A percentile compares a stretch with the other conserved stretches of the same genome.
Evolutionary conservation across 176 grass and related monocot genomes (phyloP).

Genomic region (Leersia perrieri): DNA sequence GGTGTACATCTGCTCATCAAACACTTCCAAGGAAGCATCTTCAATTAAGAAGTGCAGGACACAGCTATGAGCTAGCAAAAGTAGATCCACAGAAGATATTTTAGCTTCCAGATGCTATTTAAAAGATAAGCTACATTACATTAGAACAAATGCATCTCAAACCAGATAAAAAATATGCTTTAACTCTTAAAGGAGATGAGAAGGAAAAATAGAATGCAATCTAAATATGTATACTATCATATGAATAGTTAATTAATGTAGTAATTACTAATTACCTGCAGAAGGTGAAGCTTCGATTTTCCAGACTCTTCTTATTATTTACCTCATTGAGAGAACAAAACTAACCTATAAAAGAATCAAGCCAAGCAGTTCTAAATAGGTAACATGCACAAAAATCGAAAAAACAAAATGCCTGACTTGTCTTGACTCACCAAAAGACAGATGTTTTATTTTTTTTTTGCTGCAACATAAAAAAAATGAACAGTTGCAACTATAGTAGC

Average conservation of each 20-base stretch:
- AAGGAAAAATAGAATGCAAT: neutral
- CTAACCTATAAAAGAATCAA: constrained; percentile 25
- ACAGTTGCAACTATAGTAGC: constrained; percentile 12
- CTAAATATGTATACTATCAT: constrained; percentile 8
- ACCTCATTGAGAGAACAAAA: constrained; percentile 12
- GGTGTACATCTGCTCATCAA: constrained; percentile 1
- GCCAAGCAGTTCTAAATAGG: neutral
- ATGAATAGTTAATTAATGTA: constrained; percentile 1
- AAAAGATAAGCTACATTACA: neutral
- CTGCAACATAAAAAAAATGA: constrained; percentile 1
- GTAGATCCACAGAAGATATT: constrained; percentile 13
- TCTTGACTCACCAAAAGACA: constrained; percentile 38
- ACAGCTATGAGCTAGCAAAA: constrained; percentile 6
- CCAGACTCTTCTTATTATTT: constrained; percentile 28
- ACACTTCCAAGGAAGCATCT: neutral
- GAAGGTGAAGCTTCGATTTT: constrained; percentile 14
- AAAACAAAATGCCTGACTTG: neutral
- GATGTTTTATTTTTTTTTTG: neutral
- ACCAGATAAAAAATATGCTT: constrained; percentile 17
- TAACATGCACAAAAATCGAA: neutral
- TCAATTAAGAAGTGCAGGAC: constrained; percentile 15
- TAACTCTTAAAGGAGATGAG: neutral
- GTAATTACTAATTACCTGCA: constrained; percentile 6
- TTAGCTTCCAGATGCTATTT: constrained; percentile 18
- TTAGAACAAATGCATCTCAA: neutral